Evolutionary conservation across 2,329 filamentous ascomycete genomes (phyloP).

Genomic region (Cercospora janseana): DNA sequence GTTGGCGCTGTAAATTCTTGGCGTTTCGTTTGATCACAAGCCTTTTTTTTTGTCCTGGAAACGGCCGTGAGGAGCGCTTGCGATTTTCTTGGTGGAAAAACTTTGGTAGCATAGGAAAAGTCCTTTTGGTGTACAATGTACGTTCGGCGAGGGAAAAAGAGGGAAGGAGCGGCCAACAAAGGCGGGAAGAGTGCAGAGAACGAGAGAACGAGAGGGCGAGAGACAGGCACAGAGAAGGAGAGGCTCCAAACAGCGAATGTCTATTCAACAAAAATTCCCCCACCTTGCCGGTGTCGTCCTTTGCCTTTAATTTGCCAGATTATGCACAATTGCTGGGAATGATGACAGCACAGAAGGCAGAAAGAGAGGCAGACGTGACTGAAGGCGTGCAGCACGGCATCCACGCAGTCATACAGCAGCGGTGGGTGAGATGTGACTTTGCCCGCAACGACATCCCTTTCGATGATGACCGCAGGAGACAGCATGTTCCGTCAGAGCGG

Average conservation of each 20-base stretch:
- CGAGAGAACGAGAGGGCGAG: too few species aligned
- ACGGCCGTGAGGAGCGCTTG: not conserved
- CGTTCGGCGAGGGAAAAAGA: not conserved
- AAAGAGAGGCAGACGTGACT: not conserved
- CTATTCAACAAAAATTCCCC: not conserved
- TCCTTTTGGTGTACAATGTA: conserved; percentile 8
- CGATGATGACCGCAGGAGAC: not conserved
- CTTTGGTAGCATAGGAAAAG: conserved; percentile 6
- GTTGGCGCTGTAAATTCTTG: not conserved
- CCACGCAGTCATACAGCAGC: not conserved
- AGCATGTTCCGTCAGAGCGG: too few species aligned
- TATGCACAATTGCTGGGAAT: too few species aligned
- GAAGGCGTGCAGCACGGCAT: not conserved
- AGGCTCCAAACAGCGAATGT: not conserved
- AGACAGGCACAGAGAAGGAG: too few species aligned
- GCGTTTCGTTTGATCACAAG: not conserved
- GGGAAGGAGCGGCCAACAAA: not conserved
- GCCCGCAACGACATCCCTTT: not conserved
- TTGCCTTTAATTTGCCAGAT: too few species aligned
- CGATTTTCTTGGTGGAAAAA: not conserved
- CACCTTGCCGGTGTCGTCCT: not conserved
- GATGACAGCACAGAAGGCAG: conserved; percentile 3
- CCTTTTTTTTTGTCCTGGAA: not conserved
- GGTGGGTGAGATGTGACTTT: not conserved
- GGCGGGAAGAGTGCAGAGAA: too few species aligned